Percentiles rank a stretch among this genome's conserved stretches.
Conservation (phyloP, 1,284 basidiomycete species). For the Pholiota adiposa region DNA sequence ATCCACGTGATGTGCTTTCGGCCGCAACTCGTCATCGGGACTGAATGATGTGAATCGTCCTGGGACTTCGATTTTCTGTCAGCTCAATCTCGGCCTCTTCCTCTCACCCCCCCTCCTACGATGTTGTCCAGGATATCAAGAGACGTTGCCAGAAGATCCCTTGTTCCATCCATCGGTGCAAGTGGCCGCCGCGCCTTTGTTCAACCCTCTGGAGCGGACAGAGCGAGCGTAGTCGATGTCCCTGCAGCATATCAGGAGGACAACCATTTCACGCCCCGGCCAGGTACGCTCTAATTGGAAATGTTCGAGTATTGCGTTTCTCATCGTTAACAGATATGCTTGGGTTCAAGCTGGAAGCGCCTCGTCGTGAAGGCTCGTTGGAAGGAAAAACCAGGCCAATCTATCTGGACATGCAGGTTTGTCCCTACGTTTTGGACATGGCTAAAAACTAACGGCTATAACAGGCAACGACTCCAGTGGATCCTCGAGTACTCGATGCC, state of each 20-base stretch:
- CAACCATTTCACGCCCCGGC: constrained; percentile 70
- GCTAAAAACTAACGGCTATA: constrained; percentile 12
- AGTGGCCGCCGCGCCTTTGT: constrained; percentile 56
- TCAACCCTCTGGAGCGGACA: constrained; percentile 78
- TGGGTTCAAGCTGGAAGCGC: constrained; percentile 84
- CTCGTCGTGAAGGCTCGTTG: constrained; percentile 64
- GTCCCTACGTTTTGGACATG: constrained; percentile 20
- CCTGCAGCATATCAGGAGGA: constrained; percentile 75
- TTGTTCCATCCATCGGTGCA: constrained; percentile 20
- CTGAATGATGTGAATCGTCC: constrained; percentile 12
- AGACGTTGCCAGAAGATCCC: constrained; percentile 36
- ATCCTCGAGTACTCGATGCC: constrained; percentile 95
- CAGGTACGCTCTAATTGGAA: constrained; percentile 48
- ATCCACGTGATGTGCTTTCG: constrained; percentile 14
- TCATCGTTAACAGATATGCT: constrained; percentile 70
- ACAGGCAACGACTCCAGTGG: constrained; percentile 96
- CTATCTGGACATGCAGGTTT: constrained; percentile 94
- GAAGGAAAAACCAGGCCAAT: constrained; percentile 81
- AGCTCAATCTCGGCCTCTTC: not conserved
- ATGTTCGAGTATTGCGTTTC: not conserved
- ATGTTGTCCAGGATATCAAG: constrained; percentile 63
- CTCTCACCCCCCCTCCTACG: constrained; percentile 28
- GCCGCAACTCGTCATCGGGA: constrained; percentile 8
- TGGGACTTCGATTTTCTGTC: constrained; percentile 7
- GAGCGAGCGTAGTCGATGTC: constrained; percentile 79